Evolutionary conservation across 2,329 filamentous ascomycete genomes (phyloP).

Genomic region (Alternaria triticimaculans): DNA sequence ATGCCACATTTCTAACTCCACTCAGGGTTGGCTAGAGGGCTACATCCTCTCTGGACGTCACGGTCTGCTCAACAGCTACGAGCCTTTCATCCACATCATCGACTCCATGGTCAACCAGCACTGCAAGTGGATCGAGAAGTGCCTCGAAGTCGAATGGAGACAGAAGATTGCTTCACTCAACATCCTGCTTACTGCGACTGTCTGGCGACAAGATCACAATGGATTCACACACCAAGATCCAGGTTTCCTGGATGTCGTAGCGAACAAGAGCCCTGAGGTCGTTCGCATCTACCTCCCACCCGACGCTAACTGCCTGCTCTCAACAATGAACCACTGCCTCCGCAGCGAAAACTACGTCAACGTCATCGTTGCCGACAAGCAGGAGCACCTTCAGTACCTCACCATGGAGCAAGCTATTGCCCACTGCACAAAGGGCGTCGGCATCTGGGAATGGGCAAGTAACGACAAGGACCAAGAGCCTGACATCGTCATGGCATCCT

Average conservation of each 20-base stretch:
- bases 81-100: slow-evolving; percentile 83
- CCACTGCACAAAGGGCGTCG: slow-evolving; percentile 79
- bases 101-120: slow-evolving; percentile 88
- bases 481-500: slow-evolving; percentile 77
- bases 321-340: slow-evolving; percentile 78
- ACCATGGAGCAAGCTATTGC: slow-evolving; percentile 73
- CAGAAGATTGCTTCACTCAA: slow-evolving; percentile 76
- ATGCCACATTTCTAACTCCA: slow-evolving; percentile 8
- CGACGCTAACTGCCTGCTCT: slow-evolving; percentile 79
- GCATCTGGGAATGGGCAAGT: slow-evolving; percentile 79
- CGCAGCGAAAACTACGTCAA: slow-evolving; percentile 80
- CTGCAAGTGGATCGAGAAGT: slow-evolving; percentile 86
- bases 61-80: slow-evolving; percentile 80
- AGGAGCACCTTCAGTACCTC: slow-evolving; percentile 79
- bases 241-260: slow-evolving; percentile 77
- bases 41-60: slow-evolving; percentile 78
- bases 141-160: slow-evolving; percentile 79
- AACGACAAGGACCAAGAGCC: slow-evolving; percentile 73
- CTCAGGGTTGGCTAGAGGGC: slow-evolving; percentile 71
- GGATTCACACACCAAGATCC: slow-evolving; percentile 84
- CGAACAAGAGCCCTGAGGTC: slow-evolving; percentile 80
- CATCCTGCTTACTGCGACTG: slow-evolving; percentile 78
- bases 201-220: slow-evolving; percentile 85
- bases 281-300: slow-evolving; percentile 82
- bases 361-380: slow-evolving; percentile 80